phyloP scores from a whole-genome alignment of 108 stramenopile genomes.

The Cyclotella choctawhatcheeana region DNA sequence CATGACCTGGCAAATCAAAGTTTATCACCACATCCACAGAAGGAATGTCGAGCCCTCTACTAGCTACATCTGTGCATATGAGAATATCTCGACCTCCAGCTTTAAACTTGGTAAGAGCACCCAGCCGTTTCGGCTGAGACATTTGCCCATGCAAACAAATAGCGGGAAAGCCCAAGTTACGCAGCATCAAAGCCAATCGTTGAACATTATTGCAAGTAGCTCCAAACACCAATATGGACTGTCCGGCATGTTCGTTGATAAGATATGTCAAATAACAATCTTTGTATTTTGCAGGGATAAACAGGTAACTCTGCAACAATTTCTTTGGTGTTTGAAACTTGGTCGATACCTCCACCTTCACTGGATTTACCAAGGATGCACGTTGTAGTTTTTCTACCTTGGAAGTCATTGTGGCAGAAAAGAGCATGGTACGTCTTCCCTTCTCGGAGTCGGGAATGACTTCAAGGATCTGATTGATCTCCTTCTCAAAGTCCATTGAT shows the following conservation, averaged over 20 bases:
- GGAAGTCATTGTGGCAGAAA: constrained; percentile 98
- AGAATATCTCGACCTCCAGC: constrained; percentile 81
- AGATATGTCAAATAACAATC: constrained; percentile 97
- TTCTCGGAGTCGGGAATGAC: constrained; percentile 80
- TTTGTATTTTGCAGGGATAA: constrained; percentile 99
- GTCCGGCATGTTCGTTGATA: constrained; percentile 96
- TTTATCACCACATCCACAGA: constrained; percentile 97
- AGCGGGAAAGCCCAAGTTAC: constrained; percentile 97
- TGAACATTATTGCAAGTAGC: constrained; percentile 98
- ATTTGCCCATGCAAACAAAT: constrained; percentile 98
- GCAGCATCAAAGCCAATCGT: constrained; percentile 91
- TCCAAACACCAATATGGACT: constrained; percentile 95
- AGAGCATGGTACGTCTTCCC: constrained; percentile 93
- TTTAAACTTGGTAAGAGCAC: constrained; percentile 95
- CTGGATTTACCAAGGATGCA: constrained; percentile 92
- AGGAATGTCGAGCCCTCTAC: constrained; percentile 95
- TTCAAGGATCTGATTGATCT: constrained; percentile 92
- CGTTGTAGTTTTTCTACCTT: constrained; percentile 98
- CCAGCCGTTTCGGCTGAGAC: constrained; percentile 97
- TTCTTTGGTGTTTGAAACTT: constrained; percentile 97
- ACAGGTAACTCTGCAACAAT: constrained; percentile 95
- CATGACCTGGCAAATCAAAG: constrained; percentile 95
- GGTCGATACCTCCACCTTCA: constrained; percentile 91
- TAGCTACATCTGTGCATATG: constrained; percentile 99
- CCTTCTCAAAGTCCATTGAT: constrained; percentile 88